Percentiles rank a stretch among this genome's conserved stretches.
These are phyloP conservation scores for Tricholoma bakamatsutake DNA, from an alignment of 768 basidiomycete genomes.

Conservation along the genomic window DNA sequence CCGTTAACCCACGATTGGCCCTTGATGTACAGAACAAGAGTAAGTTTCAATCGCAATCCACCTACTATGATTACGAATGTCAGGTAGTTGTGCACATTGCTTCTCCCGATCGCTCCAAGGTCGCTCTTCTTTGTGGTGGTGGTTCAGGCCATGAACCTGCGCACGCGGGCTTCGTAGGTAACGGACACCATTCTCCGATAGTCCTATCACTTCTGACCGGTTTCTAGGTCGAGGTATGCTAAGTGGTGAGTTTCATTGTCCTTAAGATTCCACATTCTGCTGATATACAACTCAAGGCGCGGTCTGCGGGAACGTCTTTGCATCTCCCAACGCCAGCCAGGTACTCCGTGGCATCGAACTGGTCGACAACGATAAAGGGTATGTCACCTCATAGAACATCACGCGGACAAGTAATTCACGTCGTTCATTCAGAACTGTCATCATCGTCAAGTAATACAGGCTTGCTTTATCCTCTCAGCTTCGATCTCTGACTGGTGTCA, in stretches of 20 bases:
- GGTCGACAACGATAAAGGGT: constrained; percentile 70
- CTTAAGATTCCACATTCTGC: not conserved
- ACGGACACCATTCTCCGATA: constrained; percentile 8
- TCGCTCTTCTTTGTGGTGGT: constrained; percentile 77
- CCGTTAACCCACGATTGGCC: constrained; percentile 63
- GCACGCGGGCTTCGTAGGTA: constrained; percentile 87
- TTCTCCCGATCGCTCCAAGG: constrained; percentile 53
- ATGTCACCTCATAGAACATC: constrained; percentile 10
- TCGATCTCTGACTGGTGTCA: not conserved
- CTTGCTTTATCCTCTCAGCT: not conserved
- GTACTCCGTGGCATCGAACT: constrained; percentile 77
- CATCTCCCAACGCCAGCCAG: constrained; percentile 83
- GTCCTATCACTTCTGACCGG: not conserved
- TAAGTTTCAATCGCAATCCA: constrained; percentile 21
- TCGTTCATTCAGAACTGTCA: constrained; percentile 50
- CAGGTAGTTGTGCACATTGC: constrained; percentile 56
- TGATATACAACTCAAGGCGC: constrained; percentile 35
- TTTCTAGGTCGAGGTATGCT: constrained; percentile 68
- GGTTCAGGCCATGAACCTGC: constrained; percentile 91
- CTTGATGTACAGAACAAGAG: constrained; percentile 72
- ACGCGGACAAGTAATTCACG: not conserved
- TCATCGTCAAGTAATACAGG: constrained; percentile 66
- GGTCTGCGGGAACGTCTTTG: constrained; percentile 86
- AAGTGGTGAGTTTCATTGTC: constrained; percentile 40
- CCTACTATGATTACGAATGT: constrained; percentile 8